phyloP scores from a whole-genome alignment of 805 yeast species.

The Metschnikowia aberdeeniae region DNA sequence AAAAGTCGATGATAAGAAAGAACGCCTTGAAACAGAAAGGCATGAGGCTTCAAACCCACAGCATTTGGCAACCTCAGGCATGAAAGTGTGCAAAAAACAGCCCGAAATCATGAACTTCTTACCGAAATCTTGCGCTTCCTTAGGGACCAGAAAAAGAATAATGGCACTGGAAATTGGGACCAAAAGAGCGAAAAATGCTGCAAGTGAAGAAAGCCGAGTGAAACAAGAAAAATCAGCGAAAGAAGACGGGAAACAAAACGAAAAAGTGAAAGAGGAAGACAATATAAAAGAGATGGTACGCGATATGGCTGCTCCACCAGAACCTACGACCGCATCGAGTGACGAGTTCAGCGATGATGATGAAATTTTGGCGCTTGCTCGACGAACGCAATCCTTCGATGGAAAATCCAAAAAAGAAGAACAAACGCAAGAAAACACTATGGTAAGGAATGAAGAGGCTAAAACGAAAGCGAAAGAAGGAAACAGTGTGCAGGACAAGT shows the following conservation, averaged over 20 bases:
- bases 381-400: slow-evolving; percentile 15
- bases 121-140: background rate
- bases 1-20: too few relatives aligned
- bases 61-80: too few relatives aligned
- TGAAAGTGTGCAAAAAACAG: background rate
- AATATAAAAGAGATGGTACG: background rate
- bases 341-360: slow-evolving; percentile 17
- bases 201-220: background rate
- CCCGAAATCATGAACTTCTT: background rate
- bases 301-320: background rate
- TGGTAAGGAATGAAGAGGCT: too few relatives aligned
- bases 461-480: too few relatives aligned
- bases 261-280: background rate
- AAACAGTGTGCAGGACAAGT: too few relatives aligned
- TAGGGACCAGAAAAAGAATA: background rate
- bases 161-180: background rate
- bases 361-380: slow-evolving; percentile 14
- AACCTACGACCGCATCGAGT: background rate
- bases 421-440: background rate
- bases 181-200: background rate
- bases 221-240: background rate
- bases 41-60: too few relatives aligned
- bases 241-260: background rate
- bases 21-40: too few relatives aligned
- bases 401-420: background rate